Conservation (phyloP, 1,284 basidiomycete species). For the Trichosporon sp. region DNA sequence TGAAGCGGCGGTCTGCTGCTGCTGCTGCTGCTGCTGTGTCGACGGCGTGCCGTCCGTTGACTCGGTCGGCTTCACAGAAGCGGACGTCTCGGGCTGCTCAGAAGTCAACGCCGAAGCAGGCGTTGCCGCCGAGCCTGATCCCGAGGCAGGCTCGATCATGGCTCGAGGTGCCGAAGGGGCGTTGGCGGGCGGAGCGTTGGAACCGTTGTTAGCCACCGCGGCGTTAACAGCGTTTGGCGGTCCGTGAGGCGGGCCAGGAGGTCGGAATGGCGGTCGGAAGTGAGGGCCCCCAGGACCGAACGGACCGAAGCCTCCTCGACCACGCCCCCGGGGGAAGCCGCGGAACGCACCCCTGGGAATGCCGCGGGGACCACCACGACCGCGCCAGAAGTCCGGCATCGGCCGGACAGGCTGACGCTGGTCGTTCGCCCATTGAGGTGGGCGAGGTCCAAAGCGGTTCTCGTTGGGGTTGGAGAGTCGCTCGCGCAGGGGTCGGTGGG, state of each 20-base stretch:
- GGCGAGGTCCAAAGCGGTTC: background rate
- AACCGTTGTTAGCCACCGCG: background rate
- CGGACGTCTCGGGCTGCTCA: constrained; percentile 15
- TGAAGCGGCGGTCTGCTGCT: too few relatives aligned
- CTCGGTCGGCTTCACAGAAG: constrained; percentile 10
- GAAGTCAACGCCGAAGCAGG: background rate
- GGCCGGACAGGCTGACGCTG: constrained; percentile 3
- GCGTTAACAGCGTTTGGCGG: background rate
- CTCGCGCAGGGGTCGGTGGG: constrained; percentile 63
- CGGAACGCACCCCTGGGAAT: constrained; percentile 19
- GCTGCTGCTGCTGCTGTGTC: background rate
- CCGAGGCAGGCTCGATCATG: background rate
- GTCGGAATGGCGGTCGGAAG: background rate
- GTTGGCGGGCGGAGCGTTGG: background rate
- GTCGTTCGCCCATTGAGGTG: background rate
- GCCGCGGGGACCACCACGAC: constrained; percentile 52
- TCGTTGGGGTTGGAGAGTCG: constrained; percentile 49
- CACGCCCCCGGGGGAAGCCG: constrained; percentile 6
- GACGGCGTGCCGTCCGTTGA: constrained; percentile 26
- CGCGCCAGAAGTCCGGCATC: constrained; percentile 61
- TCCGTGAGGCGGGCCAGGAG: background rate
- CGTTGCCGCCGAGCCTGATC: background rate
- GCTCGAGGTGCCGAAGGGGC: background rate
- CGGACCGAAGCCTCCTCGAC: constrained; percentile 1
- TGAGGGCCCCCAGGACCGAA: background rate